Evolutionary conservation across 129 eudicot genomes (phyloP).

Genomic region (Rutidosis leptorrhynchoides): DNA sequence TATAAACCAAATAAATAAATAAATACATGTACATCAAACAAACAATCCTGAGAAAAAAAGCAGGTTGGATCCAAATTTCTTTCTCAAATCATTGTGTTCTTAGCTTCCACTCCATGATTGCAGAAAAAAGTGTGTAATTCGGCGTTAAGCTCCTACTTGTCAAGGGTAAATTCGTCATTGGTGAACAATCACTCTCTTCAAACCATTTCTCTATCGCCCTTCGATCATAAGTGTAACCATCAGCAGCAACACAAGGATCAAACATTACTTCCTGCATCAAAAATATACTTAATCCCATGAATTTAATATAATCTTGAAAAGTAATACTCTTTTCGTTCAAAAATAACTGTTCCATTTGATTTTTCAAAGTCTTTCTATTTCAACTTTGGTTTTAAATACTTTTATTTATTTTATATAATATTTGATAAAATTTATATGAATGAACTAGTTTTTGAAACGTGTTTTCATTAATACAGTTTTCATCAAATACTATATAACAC

Average conservation of each 20-base stretch:
- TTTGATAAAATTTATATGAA: no score
- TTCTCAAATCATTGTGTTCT: conserved; percentile 27
- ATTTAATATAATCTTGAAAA: no score
- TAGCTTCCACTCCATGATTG: conserved; percentile 77
- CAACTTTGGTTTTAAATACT: no score
- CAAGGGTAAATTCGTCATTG: conserved; percentile 62
- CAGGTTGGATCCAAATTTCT: neutral
- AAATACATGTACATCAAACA: conserved; percentile 22
- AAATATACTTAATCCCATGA: neutral
- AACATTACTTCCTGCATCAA: conserved; percentile 66
- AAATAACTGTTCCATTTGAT: no score
- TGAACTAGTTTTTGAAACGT: no score
- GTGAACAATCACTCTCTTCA: conserved; percentile 57
- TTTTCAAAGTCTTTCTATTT: no score
- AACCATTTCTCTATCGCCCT: conserved; percentile 75
- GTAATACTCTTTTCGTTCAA: no score
- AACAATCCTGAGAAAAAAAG: conserved; percentile 10
- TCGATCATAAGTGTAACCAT: conserved; percentile 84
- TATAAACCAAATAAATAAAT: conserved; percentile 17
- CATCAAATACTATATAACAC: no score
- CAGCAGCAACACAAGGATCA: conserved; percentile 92
- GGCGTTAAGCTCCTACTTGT: conserved; percentile 57
- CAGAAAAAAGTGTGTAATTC: conserved; percentile 69
- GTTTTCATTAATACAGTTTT: no score
- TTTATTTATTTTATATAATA: no score